phyloP scores from a whole-genome alignment of 225 moss, liverwort and hornwort genomes.

The Sphagnum contortum region DNA sequence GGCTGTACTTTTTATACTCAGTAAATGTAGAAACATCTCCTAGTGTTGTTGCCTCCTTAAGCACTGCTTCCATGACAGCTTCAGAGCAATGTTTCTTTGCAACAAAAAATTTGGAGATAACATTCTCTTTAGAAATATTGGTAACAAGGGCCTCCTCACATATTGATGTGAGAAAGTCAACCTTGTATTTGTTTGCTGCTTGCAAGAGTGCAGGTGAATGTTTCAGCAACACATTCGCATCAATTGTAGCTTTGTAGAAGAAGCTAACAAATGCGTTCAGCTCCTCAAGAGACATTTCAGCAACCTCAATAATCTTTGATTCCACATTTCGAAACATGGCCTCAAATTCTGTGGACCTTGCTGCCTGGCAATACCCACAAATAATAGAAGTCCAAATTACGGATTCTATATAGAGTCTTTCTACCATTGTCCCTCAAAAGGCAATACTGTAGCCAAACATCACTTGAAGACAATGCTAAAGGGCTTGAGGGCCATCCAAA shows the following conservation, averaged over 20 bases:
- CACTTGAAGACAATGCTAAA: no score
- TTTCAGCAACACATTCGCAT: constrained; percentile 4
- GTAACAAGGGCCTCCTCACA: constrained; percentile 31
- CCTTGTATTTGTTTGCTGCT: constrained; percentile 24
- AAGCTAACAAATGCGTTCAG: constrained; percentile 35
- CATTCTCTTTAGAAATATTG: constrained; percentile 32
- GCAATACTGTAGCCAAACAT: no score
- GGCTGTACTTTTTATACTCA: constrained; percentile 32
- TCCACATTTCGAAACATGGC: constrained; percentile 20
- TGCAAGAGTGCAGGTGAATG: constrained; percentile 22
- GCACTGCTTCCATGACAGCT: constrained; percentile 17
- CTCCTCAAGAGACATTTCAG: constrained; percentile 33
- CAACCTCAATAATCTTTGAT: constrained; percentile 14
- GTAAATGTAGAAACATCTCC: constrained; percentile 37
- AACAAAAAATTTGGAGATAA: constrained; percentile 26
- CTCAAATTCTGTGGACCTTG: constrained; percentile 36
- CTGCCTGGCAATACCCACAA: constrained; percentile 16
- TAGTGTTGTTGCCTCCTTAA: constrained; percentile 30
- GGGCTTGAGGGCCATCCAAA: no score
- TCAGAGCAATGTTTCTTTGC: constrained; percentile 31
- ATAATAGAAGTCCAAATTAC: no score
- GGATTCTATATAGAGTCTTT: no score
- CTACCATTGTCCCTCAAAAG: no score
- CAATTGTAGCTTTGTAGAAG: constrained; percentile 25
- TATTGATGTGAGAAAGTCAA: constrained; percentile 16